phyloP scores from a whole-genome alignment of 257 asterid genomes.

The Marsdenia floribunda region DNA sequence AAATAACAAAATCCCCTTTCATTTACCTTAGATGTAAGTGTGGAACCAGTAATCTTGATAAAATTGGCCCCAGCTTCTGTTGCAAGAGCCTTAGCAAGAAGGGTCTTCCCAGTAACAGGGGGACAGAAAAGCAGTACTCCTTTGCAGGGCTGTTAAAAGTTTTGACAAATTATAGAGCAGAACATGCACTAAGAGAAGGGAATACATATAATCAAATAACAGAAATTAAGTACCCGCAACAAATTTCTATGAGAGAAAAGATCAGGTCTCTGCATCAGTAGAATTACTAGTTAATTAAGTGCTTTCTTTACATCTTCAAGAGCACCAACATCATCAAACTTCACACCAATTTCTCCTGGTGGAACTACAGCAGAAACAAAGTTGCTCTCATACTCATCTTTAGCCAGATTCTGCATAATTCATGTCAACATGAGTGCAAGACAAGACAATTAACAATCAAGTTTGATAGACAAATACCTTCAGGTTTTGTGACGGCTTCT shows the following conservation, averaged over 20 bases:
- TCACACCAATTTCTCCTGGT: constrained; percentile 95
- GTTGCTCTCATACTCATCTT: constrained; percentile 96
- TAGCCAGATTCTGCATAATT: constrained; percentile 74
- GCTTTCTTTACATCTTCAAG: constrained; percentile 94
- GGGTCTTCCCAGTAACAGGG: constrained; percentile 99
- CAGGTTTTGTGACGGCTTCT: constrained; percentile 79
- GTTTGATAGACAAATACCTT: constrained; percentile 50
- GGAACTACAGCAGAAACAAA: constrained; percentile 95
- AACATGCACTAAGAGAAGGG: neutral
- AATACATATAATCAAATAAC: neutral
- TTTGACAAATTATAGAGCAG: constrained; percentile 1
- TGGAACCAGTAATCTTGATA: constrained; percentile 93
- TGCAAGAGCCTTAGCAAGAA: constrained; percentile 96
- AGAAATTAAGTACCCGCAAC: constrained; percentile 56
- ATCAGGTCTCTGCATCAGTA: constrained; percentile 97
- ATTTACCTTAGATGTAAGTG: constrained; percentile 91
- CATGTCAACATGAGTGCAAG: constrained; percentile 17
- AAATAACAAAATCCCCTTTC: neutral
- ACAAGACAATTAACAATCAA: constrained; percentile 7
- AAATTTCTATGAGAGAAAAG: constrained; percentile 91
- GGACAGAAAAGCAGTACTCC: constrained; percentile 98
- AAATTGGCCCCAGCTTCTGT: constrained; percentile 98
- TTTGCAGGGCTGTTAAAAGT: constrained; percentile 84
- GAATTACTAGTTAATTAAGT: constrained; percentile 87
- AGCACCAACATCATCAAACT: constrained; percentile 95